phyloP scores from a whole-genome alignment of 1,284 basidiomycete genomes.

The Phellopilus nigrolimitatus region DNA sequence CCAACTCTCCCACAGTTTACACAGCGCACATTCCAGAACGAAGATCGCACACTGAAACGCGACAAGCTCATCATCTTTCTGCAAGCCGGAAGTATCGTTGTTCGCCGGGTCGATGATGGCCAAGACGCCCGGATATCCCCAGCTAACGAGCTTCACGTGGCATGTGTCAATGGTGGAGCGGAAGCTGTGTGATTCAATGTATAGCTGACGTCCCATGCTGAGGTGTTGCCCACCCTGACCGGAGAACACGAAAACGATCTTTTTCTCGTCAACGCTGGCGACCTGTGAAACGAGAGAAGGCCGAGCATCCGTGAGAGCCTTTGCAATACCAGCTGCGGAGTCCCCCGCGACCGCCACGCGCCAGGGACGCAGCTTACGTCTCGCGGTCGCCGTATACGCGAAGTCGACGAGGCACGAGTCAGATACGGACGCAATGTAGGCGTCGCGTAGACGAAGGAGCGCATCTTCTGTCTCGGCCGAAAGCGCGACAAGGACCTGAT shows the following conservation, averaged over 20 bases:
- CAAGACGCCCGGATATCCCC: constrained; percentile 48
- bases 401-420: constrained; percentile 40
- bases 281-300: constrained; percentile 28
- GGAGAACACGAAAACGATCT: constrained; percentile 60
- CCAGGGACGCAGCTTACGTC: constrained; percentile 50
- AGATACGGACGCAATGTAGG: constrained; percentile 32
- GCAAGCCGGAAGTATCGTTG: constrained; percentile 23
- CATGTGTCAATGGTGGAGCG: constrained; percentile 50
- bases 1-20: constrained; percentile 60
- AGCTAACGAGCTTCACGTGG: constrained; percentile 41
- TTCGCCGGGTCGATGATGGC: constrained; percentile 35
- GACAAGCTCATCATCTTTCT: constrained; percentile 34
- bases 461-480: constrained; percentile 51
- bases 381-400: constrained; percentile 60
- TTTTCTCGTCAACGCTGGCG: constrained; percentile 21
- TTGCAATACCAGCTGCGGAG: constrained; percentile 39
- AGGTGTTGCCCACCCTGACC: constrained; percentile 64
- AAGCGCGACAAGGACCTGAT: constrained; percentile 45
- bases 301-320: constrained; percentile 36
- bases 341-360: constrained; percentile 46
- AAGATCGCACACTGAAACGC: constrained; percentile 53
- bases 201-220: constrained; percentile 59
- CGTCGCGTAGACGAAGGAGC: constrained; percentile 41
- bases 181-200: constrained; percentile 43
- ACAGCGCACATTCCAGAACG: constrained; percentile 55